Evolutionary conservation across 2,329 filamentous ascomycete species (phyloP), one percentile per base, ranked within the genome.

Genomic region (Sporothrix schenckii): DNA sequence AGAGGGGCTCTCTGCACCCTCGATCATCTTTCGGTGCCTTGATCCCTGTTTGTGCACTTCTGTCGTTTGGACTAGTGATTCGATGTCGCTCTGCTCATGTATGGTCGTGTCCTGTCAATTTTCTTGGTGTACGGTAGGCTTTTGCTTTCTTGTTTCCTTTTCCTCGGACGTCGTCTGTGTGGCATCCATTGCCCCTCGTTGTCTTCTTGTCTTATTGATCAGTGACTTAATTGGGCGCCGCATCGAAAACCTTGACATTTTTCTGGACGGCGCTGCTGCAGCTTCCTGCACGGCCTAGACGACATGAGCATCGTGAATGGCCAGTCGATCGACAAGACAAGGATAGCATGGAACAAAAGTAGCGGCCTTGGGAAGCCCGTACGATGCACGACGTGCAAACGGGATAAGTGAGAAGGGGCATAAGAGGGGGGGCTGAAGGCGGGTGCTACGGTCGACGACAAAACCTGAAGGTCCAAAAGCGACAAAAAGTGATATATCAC

Each of bases 281-380:
- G 4, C 34, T 30, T 58, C 16, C 34, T 44, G 47, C 49, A 56
- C 14, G 34, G 21, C 14, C 49, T 66, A 13, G 19, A 13, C 47
- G 14, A 47, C 14, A 52, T 39, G 27, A 9, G 44, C 47, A 66
- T 66, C 63, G 27, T 66, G 63, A 66, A 41, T 52, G 63, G 61
- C 47, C 27, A 39, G 14, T 34, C 5, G 16, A 50, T 49, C 44
- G 11, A 50, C 24, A 16, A 50, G 61, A 50, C 44, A 11, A 34
- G 61, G 61, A 34, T 65, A 44, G 24, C 14, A 9, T 50, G 19
- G 24, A 39, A 47, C 13, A 24, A 50, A 50, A 49, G 30, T 14
- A 24, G 16, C 61, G 61, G 34, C 34, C 61, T 44, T 34, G 13
- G 4, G 10, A 21, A 24, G 41, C 3, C 14, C 44, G 27, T 50